Conservation (phyloP, 2,329 filamentous ascomycete genomes). For the Pseudopithomyces maydicus region DNA sequence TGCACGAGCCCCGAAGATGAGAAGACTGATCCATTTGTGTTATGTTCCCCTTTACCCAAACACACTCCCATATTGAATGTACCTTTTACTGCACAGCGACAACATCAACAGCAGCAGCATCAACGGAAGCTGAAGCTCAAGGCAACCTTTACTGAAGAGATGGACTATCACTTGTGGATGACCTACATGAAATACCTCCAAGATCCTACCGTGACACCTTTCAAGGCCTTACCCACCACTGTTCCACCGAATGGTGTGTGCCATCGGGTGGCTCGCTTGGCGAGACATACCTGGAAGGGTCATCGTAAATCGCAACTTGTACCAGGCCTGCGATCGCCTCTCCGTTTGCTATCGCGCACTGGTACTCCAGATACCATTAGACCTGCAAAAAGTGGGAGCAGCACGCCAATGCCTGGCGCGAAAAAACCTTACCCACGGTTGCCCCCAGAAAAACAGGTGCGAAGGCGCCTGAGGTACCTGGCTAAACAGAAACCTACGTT, state of each 20-base stretch:
- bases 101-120: constrained; percentile 21
- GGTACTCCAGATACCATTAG: constrained; percentile 52
- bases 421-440: constrained; percentile 52
- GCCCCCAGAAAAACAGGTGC: constrained; percentile 64
- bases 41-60: constrained; percentile 43
- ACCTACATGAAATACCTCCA: constrained; percentile 69
- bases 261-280: constrained; percentile 65
- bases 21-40: constrained; percentile 60
- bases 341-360: constrained; percentile 29
- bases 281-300: constrained; percentile 64
- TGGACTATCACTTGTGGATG: constrained; percentile 70
- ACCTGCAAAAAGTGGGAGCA: constrained; percentile 51
- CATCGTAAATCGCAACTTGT: constrained; percentile 42
- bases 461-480: constrained; percentile 62
- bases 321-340: constrained; percentile 20
- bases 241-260: constrained; percentile 68
- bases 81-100: constrained; percentile 35
- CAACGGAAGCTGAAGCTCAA: constrained; percentile 51
- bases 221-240: constrained; percentile 69
- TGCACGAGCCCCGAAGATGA: constrained; percentile 67
- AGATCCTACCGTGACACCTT: constrained; percentile 68
- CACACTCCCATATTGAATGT: constrained; percentile 32
- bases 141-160: constrained; percentile 63
- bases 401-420: constrained; percentile 50
- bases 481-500: constrained; percentile 67